phyloP scores from a whole-genome alignment of 306 rosid species.

The Vigna hirtella region DNA sequence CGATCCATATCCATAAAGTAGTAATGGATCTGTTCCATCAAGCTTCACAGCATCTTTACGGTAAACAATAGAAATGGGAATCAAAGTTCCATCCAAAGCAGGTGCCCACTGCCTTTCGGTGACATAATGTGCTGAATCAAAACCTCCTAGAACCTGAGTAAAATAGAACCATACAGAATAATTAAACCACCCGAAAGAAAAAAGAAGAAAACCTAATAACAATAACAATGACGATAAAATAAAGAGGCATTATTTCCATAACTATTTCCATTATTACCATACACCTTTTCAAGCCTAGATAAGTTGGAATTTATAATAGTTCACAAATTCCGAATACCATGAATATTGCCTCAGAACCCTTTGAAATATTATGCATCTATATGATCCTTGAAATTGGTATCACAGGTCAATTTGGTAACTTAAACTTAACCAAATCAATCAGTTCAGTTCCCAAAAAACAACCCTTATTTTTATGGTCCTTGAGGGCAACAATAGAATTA shows the following conservation, averaged over 20 bases:
- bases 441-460: background rate
- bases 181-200: conserved; percentile 30
- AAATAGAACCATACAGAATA: conserved; percentile 30
- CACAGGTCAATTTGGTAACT: background rate
- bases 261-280: background rate
- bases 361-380: too few relatives aligned
- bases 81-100: conserved; percentile 78
- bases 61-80: conserved; percentile 88
- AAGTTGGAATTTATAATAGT: conserved; percentile 24
- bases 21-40: conserved; percentile 90
- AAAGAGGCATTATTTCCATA: background rate
- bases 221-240: background rate
- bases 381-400: background rate
- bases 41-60: conserved; percentile 80
- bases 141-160: conserved; percentile 86
- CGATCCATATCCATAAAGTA: conserved; percentile 96
- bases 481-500: background rate
- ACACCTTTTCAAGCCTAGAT: conserved; percentile 10
- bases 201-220: conserved; percentile 20
- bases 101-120: conserved; percentile 91
- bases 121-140: conserved; percentile 74
- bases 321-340: background rate
- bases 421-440: background rate
- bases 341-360: conserved; percentile 9
- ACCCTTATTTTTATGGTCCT: background rate